Base-by-base conservation (phyloP, 1,284 basidiomycete genomes). In the Cystobasidiaceae sp. region DNA sequence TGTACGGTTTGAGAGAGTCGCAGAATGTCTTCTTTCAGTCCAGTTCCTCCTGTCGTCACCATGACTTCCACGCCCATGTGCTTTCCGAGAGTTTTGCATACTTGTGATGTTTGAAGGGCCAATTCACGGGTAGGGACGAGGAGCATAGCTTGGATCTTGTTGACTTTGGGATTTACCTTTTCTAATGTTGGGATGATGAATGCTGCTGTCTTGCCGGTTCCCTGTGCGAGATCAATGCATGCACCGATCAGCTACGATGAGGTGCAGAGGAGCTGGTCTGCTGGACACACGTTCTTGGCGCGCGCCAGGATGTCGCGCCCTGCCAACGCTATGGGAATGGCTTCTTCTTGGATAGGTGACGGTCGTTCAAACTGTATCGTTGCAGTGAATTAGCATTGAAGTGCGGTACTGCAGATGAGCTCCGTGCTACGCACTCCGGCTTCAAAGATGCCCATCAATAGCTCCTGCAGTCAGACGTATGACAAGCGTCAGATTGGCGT, bases 21-120 rank as follows among this genome's bases (percentile, higher is more conserved):
- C 72, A 98, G 81, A 76, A 98, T 98, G 78, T 98, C 94, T 79
- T 98, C 94, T 78, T 94, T 93, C 73, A 98, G 84, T 34, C 93
- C 96, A 5, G 94, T 98, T 39, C 96, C 94, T 69, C 96, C 96
- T 3, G 94, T 98, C 66, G 94, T 97, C 66, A 98, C 94, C 96
- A 98, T 98, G 78, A 98, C 90, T 79, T 98, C 90, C 41, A 92
- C 79, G 66, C 86, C 87, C 83, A 96, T 88, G 75, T 97, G 94
- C 77, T 97, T 97, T 65, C 93, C 93, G 58, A 98, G 85, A 21
- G 84, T 93, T 80, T 97, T 97, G 81, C 91, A 94, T 50, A 98
- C 94, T 80, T 98, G 94, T 45, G 90, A 87, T 19, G 94, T 98
- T 80, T 98, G 93, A 33, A 96, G 82, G 17, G 93, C 93, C 44